Conservation (phyloP, 202 grass and related monocot species). For the Carex arenaria region DNA sequence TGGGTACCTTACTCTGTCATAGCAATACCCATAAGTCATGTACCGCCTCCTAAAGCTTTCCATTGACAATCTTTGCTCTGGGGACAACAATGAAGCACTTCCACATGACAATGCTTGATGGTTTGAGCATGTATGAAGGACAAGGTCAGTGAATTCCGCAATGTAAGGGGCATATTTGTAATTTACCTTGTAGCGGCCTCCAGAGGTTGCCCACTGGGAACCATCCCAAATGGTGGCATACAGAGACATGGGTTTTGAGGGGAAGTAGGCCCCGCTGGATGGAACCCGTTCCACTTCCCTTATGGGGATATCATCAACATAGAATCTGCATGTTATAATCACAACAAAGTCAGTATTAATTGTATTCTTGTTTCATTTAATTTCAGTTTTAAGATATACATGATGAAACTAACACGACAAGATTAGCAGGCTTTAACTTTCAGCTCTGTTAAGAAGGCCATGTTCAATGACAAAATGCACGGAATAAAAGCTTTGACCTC, state of each 20-base stretch:
- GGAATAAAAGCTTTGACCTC: background rate
- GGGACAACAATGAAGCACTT: constrained; percentile 1
- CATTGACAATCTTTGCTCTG: constrained; percentile 42
- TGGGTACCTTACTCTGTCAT: constrained; percentile 54
- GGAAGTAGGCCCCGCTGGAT: constrained; percentile 49
- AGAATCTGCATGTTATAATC: constrained; percentile 47
- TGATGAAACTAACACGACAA: background rate
- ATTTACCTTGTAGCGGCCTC: constrained; percentile 82
- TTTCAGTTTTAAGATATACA: background rate
- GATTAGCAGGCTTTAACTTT: background rate
- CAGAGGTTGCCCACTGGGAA: constrained; percentile 83
- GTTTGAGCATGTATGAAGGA: constrained; percentile 40
- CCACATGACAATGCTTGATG: constrained; percentile 2
- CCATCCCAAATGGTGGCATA: constrained; percentile 98
- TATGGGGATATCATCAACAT: constrained; percentile 63
- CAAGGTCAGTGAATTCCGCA: constrained; percentile 73
- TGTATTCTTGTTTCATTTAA: background rate
- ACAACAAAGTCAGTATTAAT: constrained; percentile 11
- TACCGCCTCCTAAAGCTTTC: constrained; percentile 42
- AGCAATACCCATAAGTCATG: constrained; percentile 85
- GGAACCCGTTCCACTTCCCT: constrained; percentile 47
- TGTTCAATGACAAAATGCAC: background rate
- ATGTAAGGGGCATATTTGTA: constrained; percentile 86
- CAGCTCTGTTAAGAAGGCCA: background rate
- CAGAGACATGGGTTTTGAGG: constrained; percentile 80